Conservation (phyloP, 257 asterid species). For the Coffea canephora region DNA sequence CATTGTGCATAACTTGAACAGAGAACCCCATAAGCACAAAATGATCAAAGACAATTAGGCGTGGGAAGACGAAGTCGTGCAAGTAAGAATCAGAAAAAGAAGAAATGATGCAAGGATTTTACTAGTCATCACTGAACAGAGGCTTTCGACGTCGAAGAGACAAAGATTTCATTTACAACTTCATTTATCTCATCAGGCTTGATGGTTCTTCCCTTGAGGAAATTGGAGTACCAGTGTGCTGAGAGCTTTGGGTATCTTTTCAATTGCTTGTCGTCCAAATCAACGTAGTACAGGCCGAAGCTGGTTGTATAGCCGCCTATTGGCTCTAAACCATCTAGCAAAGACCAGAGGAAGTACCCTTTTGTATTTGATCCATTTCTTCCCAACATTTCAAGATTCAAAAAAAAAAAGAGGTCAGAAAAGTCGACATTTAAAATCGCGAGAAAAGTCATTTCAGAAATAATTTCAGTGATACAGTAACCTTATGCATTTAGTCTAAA, state of each 20-base stretch:
- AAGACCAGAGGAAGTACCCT: conserved; percentile 57
- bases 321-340: conserved; percentile 57
- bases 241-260: conserved; percentile 46
- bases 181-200: background rate
- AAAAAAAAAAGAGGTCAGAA: background rate
- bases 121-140: no score
- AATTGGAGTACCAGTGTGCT: conserved; percentile 46
- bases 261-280: conserved; percentile 43
- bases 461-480: background rate
- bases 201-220: conserved; percentile 36
- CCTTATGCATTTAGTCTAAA: background rate
- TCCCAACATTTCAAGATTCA: background rate
- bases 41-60: no score
- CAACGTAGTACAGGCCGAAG: conserved; percentile 32
- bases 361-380: conserved; percentile 56
- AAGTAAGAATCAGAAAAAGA: background rate
- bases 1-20: no score
- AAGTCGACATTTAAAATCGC: background rate
- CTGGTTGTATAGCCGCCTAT: conserved; percentile 30
- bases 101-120: background rate
- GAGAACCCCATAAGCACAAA: background rate
- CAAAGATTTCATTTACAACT: background rate
- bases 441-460: background rate
- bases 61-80: no score
- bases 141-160: no score